Conservation (phyloP, 2,329 filamentous ascomycete species). For the Bimuria novae-zelandiae region DNA sequence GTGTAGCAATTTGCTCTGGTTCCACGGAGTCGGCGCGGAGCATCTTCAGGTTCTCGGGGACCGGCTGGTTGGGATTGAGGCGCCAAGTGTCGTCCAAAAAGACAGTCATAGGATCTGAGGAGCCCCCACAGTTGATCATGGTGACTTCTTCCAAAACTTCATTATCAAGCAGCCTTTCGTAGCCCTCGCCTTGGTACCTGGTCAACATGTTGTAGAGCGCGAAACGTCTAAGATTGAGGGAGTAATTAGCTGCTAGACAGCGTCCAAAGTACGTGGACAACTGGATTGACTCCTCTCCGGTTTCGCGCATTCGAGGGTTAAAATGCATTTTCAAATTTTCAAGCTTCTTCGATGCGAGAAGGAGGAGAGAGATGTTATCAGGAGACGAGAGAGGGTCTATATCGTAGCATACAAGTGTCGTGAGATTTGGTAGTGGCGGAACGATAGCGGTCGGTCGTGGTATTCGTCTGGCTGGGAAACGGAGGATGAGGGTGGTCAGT, state of each 20-base stretch:
- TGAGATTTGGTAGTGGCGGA: slow-evolving; percentile 61
- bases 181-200: slow-evolving; percentile 52
- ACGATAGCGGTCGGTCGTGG: slow-evolving; percentile 62
- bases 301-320: slow-evolving; percentile 64
- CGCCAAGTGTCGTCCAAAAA: slow-evolving; percentile 64
- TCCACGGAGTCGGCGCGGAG: slow-evolving; percentile 56
- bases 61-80: slow-evolving; percentile 22
- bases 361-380: slow-evolving; percentile 63
- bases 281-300: slow-evolving; percentile 61
- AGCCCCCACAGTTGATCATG: slow-evolving; percentile 58
- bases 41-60: slow-evolving; percentile 50
- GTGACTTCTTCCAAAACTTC: slow-evolving; percentile 55
- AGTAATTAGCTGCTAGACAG: slow-evolving; percentile 53
- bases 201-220: slow-evolving; percentile 64
- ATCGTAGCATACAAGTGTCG: slow-evolving; percentile 59
- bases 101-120: slow-evolving; percentile 51
- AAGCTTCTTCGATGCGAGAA: slow-evolving; percentile 59
- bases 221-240: slow-evolving; percentile 55
- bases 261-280: slow-evolving; percentile 62
- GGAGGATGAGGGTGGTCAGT: slow-evolving; percentile 59
- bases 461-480: slow-evolving; percentile 60
- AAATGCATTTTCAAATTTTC: slow-evolving; percentile 63
- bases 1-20: slow-evolving; percentile 50
- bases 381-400: slow-evolving; percentile 68
- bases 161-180: slow-evolving; percentile 53